phyloP scores from a whole-genome alignment of 192 early-diverging fungal species.

The Backusella circina region DNA sequence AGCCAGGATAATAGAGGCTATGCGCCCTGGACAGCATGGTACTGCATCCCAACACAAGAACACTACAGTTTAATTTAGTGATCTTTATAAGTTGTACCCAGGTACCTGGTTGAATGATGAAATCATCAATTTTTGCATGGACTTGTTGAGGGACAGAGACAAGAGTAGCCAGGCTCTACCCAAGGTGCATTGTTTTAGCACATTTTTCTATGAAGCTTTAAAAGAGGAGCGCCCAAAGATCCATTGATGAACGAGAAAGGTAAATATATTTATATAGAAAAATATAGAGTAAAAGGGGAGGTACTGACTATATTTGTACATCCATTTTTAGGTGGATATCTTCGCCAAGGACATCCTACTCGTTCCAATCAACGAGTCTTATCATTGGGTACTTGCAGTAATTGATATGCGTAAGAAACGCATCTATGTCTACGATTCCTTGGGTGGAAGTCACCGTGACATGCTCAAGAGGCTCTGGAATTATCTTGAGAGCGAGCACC shows the following conservation, averaged over 20 bases:
- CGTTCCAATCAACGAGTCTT: conserved; percentile 75
- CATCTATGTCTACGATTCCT: conserved; percentile 82
- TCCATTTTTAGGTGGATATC: conserved; percentile 51
- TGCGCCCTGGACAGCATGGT: neutral
- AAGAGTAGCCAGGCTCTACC: conserved; percentile 42
- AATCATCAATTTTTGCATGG: conserved; percentile 90
- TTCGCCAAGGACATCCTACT: conserved; percentile 78
- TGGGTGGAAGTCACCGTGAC: conserved; percentile 60
- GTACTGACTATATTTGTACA: too few species aligned
- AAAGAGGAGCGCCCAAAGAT: conserved; percentile 58
- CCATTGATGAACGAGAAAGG: conserved; percentile 77
- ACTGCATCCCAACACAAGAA: conserved; percentile 7
- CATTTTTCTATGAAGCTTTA: conserved; percentile 88
- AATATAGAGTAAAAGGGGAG: too few species aligned
- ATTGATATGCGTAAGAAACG: conserved; percentile 51
- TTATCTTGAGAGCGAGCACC: conserved; percentile 69
- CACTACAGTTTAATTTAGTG: conserved; percentile 29
- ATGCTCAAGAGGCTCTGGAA: conserved; percentile 55
- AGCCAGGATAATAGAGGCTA: too few species aligned
- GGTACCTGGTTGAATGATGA: conserved; percentile 94
- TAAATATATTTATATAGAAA: too few species aligned
- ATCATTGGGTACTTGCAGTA: conserved; percentile 41
- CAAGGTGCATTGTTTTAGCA: conserved; percentile 83
- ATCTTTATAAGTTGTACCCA: conserved; percentile 70
- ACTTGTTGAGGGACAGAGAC: conserved; percentile 68